Evolutionary conservation across 768 basidiomycete species (phyloP), one percentile per base, ranked within the genome.

Genomic region (Sistotremastrum suecicum): DNA sequence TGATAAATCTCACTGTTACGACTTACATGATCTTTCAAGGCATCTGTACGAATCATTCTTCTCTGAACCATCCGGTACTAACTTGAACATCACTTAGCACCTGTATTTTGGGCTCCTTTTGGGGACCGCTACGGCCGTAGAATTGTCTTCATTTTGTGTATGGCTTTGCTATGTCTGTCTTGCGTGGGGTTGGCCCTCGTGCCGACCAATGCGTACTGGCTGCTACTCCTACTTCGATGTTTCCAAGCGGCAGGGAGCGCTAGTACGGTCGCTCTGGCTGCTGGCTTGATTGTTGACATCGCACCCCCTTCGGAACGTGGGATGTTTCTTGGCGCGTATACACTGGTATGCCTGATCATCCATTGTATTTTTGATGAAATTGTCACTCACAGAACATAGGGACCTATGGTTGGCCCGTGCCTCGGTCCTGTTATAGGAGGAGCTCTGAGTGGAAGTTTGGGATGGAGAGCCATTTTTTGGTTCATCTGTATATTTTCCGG

Each of bases 201-300:
- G 31, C 75, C 76, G 2, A 71, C 72, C 0, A 59, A 63, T 3
- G 80, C 70, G 3, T 90, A 83, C 57, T 89, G 83, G 84, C 63
- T 86, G 4, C 64, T 90, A 7, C 70, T 90, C 65, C 52, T 90
- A 10, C 68, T 91, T n/a, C 74, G 88, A 28, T 84, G 81, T 49
- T 35, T 89, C 3, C 87, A 90, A 65, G 78, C 83, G 2, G 70
- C 78, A 3, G 86, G 87, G 1, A 84, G 80, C 2, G 82, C 85
- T 0, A 83, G 83, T 47, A 84, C 82, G 0, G 69, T 86, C 49
- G 83, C 83, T 0, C 65, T 88, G 20, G 83, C 83, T 74, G 76
- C 81, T 34, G 88, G 88, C 4, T 76, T 84, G 5, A 72, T 92
- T 46, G 76, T 76, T 2, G 88, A 92, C 56, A 80, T 92, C 30